These are phyloP conservation scores for Tricladium varicosporioides DNA, from an alignment of 2,329 filamentous ascomycete species.

Conservation along the genomic window DNA sequence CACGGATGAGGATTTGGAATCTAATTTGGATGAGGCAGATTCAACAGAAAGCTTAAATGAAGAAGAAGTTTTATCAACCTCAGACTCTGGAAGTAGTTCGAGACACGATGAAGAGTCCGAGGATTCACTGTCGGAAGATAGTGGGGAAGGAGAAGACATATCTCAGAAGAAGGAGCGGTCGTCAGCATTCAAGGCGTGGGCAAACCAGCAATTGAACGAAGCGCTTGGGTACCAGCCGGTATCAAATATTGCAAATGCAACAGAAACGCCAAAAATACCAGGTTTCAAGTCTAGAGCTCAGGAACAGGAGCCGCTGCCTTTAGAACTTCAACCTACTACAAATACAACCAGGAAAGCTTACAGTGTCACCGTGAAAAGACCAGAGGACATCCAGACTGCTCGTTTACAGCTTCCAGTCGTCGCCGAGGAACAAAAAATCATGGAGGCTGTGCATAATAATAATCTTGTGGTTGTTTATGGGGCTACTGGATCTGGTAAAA, in stretches of 20 bases:
- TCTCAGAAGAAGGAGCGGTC: slow-evolving; percentile 41
- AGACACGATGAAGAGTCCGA: slow-evolving; percentile 29
- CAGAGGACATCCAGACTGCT: slow-evolving; percentile 71
- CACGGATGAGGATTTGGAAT: slow-evolving; percentile 34
- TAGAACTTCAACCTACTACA: slow-evolving; percentile 59
- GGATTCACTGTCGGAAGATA: slow-evolving; percentile 26
- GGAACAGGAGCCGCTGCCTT: slow-evolving; percentile 69
- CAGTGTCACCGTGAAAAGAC: slow-evolving; percentile 68
- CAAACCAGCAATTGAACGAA: slow-evolving; percentile 79
- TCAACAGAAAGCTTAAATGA: slow-evolving; percentile 32
- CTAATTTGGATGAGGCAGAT: slow-evolving; percentile 35
- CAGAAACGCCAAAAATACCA: slow-evolving; percentile 49
- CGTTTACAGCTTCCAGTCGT: slow-evolving; percentile 84
- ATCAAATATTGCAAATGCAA: slow-evolving; percentile 35
- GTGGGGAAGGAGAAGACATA: slow-evolving; percentile 33
- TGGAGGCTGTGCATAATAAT: slow-evolving; percentile 95
- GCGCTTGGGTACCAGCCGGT: slow-evolving; percentile 65
- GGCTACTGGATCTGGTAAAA: slow-evolving; percentile 95
- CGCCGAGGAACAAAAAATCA: slow-evolving; percentile 92
- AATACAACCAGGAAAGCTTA: slow-evolving; percentile 69
- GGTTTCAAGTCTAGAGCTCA: slow-evolving; percentile 66
- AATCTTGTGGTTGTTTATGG: slow-evolving; percentile 89
- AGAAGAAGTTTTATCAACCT: slow-evolving; percentile 15
- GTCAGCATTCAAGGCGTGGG: slow-evolving; percentile 91
- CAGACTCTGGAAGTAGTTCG: slow-evolving; percentile 19